A percentile compares a stretch with the other conserved stretches of the same genome.
Conservation (phyloP, 2,329 filamentous ascomycete species). For the Chaetomium sp. region DNA sequence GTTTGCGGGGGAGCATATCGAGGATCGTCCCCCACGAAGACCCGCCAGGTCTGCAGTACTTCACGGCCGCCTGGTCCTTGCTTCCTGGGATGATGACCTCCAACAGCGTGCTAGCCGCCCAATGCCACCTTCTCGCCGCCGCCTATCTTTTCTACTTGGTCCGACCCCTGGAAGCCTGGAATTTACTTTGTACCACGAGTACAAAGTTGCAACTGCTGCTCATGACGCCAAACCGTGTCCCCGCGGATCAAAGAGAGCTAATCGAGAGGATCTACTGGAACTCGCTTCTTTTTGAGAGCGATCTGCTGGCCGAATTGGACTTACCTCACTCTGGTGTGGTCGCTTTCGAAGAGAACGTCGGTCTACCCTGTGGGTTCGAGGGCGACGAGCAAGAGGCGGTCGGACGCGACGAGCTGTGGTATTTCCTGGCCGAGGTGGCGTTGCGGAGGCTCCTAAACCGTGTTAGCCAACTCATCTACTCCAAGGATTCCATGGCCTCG, state of each 20-base stretch:
- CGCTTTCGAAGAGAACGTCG: slow-evolving; percentile 73
- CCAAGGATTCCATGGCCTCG: slow-evolving; percentile 63
- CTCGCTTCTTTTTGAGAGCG: slow-evolving; percentile 70
- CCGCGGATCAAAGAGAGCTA: slow-evolving; percentile 63
- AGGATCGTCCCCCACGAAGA: slow-evolving; percentile 61
- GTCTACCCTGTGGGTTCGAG: slow-evolving; percentile 71
- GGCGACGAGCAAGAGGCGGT: slow-evolving; percentile 58
- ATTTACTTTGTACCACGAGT: slow-evolving; percentile 68
- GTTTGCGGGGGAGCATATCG: slow-evolving; percentile 69
- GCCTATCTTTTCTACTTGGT: slow-evolving; percentile 81
- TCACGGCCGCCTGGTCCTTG: slow-evolving; percentile 72
- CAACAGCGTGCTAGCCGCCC: slow-evolving; percentile 70
- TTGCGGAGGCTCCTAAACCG: slow-evolving; percentile 69
- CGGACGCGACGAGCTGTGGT: slow-evolving; percentile 75
- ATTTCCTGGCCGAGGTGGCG: slow-evolving; percentile 78
- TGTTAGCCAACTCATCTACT: slow-evolving; percentile 74
- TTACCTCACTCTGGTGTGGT: slow-evolving; percentile 78
- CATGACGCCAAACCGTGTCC: slow-evolving; percentile 65
- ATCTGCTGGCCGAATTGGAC: slow-evolving; percentile 72
- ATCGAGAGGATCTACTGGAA: slow-evolving; percentile 82
- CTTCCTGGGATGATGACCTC: slow-evolving; percentile 73
- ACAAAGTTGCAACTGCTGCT: slow-evolving; percentile 75
- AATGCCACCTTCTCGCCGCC: slow-evolving; percentile 73
- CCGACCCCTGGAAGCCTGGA: slow-evolving; percentile 78
- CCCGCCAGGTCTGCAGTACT: slow-evolving; percentile 70